Conservation (phyloP, 352 stramenopile genomes). For the Phytopythium chamaehyphon region DNA sequence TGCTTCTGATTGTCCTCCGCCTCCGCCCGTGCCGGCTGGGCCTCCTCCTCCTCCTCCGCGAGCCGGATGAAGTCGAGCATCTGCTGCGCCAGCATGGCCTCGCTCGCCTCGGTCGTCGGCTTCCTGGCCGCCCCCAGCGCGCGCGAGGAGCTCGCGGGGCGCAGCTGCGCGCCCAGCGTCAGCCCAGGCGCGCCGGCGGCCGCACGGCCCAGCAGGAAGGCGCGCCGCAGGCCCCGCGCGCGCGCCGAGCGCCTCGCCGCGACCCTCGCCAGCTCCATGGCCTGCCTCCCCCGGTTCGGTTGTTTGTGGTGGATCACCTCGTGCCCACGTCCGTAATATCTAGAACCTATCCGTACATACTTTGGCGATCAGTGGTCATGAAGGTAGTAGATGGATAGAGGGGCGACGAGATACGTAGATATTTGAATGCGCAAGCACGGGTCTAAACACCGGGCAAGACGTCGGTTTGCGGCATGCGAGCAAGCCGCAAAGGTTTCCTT, state of each 20-base stretch:
- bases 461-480: too few species aligned
- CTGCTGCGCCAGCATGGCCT: conserved; percentile 60
- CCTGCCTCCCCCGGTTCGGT: neutral
- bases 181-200: neutral
- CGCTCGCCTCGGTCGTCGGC: conserved; percentile 32
- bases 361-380: too few species aligned
- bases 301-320: neutral
- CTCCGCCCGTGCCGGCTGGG: neutral
- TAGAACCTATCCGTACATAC: too few species aligned
- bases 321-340: neutral
- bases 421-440: neutral
- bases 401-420: too few species aligned
- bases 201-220: neutral
- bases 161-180: conserved; percentile 2
- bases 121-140: conserved; percentile 10
- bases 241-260: conserved; percentile 7
- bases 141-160: conserved; percentile 15
- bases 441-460: too few species aligned
- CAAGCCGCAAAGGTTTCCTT: too few species aligned
- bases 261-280: neutral
- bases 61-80: conserved; percentile 65
- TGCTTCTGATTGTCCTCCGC: neutral
- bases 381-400: too few species aligned
- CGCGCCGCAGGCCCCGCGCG: conserved; percentile 1
- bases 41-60: conserved; percentile 20